Percentiles rank a stretch among this genome's conserved stretches.
Evolutionary conservation across 495 filamentous ascomycete species (phyloP).

Genomic region (Penicillium silybi): DNA sequence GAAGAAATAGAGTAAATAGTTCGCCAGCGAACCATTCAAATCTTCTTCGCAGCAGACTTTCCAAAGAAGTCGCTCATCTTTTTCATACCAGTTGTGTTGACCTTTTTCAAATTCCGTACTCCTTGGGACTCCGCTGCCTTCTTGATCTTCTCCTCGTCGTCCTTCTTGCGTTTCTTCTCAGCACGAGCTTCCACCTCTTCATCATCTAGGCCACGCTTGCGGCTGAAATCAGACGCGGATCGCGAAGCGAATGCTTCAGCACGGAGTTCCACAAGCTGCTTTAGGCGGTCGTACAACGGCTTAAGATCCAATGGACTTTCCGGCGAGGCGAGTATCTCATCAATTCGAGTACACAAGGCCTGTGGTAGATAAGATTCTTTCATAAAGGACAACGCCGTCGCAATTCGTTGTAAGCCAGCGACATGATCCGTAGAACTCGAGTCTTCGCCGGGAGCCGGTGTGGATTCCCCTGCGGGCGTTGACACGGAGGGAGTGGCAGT

Average conservation of each 20-base stretch:
- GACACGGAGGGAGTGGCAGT: slow-evolving; percentile 37
- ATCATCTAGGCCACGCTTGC: slow-evolving; percentile 67
- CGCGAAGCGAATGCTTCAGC: slow-evolving; percentile 65
- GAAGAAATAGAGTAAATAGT: not conserved
- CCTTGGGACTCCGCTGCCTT: slow-evolving; percentile 69
- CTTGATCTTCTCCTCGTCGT: slow-evolving; percentile 73
- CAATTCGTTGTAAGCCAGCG: slow-evolving; percentile 63
- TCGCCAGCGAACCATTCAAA: slow-evolving; percentile 14
- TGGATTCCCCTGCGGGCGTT: slow-evolving; percentile 39
- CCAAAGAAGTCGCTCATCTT: slow-evolving; percentile 94
- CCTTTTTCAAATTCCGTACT: slow-evolving; percentile 78
- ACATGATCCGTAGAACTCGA: slow-evolving; percentile 44
- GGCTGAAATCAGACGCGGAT: slow-evolving; percentile 64
- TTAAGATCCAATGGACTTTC: slow-evolving; percentile 60
- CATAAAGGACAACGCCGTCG: slow-evolving; percentile 73
- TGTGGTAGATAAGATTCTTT: slow-evolving; percentile 64
- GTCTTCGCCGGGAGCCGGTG: slow-evolving; percentile 31
- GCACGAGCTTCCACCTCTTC: slow-evolving; percentile 54
- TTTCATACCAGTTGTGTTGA: slow-evolving; percentile 87
- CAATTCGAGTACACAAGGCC: slow-evolving; percentile 45
- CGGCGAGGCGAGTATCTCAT: slow-evolving; percentile 42
- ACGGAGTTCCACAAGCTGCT: slow-evolving; percentile 58
- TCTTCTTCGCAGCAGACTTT: slow-evolving; percentile 52
- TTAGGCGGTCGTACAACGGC: slow-evolving; percentile 63
- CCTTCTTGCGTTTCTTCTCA: slow-evolving; percentile 62